Evolutionary conservation across 78 protist genomes (phyloP), one percentile per base, ranked within the genome.

Genomic region (Dictyostelium citrinum): DNA sequence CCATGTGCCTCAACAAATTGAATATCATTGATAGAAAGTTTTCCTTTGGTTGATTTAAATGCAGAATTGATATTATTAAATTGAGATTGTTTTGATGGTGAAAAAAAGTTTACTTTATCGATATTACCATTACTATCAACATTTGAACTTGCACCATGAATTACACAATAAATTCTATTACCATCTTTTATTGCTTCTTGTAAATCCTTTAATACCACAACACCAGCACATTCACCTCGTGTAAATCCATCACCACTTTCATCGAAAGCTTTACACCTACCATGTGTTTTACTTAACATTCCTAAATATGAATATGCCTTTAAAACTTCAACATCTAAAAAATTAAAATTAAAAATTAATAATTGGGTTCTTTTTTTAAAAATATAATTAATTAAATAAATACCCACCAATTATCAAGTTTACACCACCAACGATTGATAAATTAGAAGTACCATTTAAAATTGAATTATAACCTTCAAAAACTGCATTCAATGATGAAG

Each of bases 1-100:
- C 90, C 96, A 55, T 94, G 96, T 9, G 84, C 80, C 35, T 94
- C 96, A n/a, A 94, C 29, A 67, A 72, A 94, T 16, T 77, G 27
- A 51, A 93, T 70, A 20, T 93, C 84, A 27, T 20, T 29, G 14
- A 84, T 61, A 43, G 67, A 20, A 16, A 83, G 7, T 35, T 64
- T 61, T 17, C 67, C 43, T 6, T 76, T 22, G 0, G 29, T 17
- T 45, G 43, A 76, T 43, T 58, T 27, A 7, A 14, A n/a, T 49
- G n/a, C 74, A 3, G n/a, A 22, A 35, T 83, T 83, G 27, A 27
- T 64, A 41, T 84, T 84, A 46, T 70, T 55, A n/a, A 39, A 41
- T 72, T 84, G 90, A 4, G 90, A 46, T n/a, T 9, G 11, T 14
- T 46, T 35, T 16, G 90, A 83, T 10, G 90, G 90, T 43, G 80